These are phyloP conservation scores for Penicillium herquei DNA, from an alignment of 495 filamentous ascomycete species.

Conservation along the genomic window DNA sequence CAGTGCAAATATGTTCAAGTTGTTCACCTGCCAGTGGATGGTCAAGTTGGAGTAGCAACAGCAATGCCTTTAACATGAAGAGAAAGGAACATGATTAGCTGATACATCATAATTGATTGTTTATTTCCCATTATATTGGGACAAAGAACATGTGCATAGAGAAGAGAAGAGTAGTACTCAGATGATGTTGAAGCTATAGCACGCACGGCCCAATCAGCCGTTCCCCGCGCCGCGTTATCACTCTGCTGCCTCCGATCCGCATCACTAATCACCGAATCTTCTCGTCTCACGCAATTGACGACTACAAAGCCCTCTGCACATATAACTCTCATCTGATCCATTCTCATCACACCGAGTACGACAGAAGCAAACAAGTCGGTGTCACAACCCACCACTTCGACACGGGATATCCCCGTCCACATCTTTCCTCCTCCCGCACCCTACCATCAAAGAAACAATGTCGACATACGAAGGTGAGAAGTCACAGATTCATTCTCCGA, in stretches of 20 bases:
- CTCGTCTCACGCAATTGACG: neutral
- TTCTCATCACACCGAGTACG: neutral
- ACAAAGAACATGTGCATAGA: too few relatives aligned
- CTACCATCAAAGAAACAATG: conserved; percentile 34
- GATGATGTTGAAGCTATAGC: too few relatives aligned
- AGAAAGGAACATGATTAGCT: neutral
- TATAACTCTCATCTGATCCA: too few relatives aligned
- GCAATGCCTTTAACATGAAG: too few relatives aligned
- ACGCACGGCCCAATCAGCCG: conserved; percentile 14
- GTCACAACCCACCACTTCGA: conserved; percentile 10
- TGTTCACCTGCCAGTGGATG: too few relatives aligned
- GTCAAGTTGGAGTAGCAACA: too few relatives aligned
- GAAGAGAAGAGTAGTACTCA: too few relatives aligned
- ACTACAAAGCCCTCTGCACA: neutral
- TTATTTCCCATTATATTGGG: neutral
- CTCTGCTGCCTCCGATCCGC: conserved; percentile 21
- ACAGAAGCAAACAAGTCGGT: conserved; percentile 11
- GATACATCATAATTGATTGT: neutral
- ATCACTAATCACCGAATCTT: neutral
- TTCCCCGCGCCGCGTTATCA: conserved; percentile 27
- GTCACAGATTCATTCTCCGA: neutral
- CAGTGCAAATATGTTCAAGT: too few relatives aligned
- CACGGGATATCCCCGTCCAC: conserved; percentile 16
- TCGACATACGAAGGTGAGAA: conserved; percentile 55
- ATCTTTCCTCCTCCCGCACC: conserved; percentile 2